Evolutionary conservation across 805 yeast genomes (phyloP).

Genomic region (Yamadazyma nakazawae): DNA sequence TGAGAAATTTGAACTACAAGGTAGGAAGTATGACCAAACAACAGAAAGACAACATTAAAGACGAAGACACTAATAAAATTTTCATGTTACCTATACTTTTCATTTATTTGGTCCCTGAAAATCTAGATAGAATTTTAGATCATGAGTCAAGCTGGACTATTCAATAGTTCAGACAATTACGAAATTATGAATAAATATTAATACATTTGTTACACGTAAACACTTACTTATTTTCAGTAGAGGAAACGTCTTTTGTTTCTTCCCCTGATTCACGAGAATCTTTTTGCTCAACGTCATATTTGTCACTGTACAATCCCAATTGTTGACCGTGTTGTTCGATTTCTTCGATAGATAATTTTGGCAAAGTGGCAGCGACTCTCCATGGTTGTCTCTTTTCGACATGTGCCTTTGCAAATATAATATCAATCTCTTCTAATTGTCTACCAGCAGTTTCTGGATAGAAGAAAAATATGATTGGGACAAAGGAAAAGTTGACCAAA

Average conservation of each 20-base stretch:
- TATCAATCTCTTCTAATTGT: conserved; percentile 45
- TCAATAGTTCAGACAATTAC: not conserved
- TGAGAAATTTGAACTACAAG: conserved; percentile 7
- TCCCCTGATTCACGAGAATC: conserved; percentile 1
- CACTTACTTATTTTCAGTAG: conserved; percentile 1
- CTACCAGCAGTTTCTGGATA: conserved; percentile 46
- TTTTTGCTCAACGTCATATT: conserved; percentile 23
- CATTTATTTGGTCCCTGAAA: conserved; percentile 9
- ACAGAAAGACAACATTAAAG: not conserved
- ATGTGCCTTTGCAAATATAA: conserved; percentile 59
- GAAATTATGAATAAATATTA: not conserved
- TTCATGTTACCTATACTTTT: conserved; percentile 13
- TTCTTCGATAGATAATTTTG: conserved; percentile 51
- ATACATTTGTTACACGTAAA: conserved; percentile 1
- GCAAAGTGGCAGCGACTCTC: conserved; percentile 61
- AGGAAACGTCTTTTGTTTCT: conserved; percentile 4
- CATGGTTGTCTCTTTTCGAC: conserved; percentile 55
- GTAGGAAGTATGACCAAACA: not conserved
- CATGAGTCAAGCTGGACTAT: conserved; percentile 7
- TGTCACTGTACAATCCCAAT: conserved; percentile 51
- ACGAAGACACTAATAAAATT: not conserved
- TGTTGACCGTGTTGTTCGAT: conserved; percentile 56
- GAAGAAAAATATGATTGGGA: conserved; percentile 40
- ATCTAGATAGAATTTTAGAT: not conserved
- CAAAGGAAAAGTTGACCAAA: conserved; percentile 30